phyloP scores from a whole-genome alignment of 805 yeast species.

The Jamesozyma gamospora region DNA sequence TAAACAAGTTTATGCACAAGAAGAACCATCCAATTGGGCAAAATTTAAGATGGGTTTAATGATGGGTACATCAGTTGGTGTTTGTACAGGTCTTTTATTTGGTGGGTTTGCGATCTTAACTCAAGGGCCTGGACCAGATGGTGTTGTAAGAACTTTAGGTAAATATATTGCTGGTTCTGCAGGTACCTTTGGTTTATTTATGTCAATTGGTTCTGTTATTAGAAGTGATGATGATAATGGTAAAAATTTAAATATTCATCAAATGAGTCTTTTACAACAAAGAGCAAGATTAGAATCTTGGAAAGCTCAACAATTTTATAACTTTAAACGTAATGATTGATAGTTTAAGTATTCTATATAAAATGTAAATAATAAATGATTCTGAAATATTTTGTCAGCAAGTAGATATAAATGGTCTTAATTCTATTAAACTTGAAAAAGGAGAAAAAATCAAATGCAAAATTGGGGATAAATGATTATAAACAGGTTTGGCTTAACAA shows the following conservation, averaged over 20 bases:
- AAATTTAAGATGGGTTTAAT: conserved; percentile 97
- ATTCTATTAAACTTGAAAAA: no score
- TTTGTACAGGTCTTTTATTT: conserved; percentile 87
- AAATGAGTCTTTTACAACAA: conserved; percentile 18
- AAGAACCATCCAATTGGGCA: conserved; percentile 80
- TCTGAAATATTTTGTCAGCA: no score
- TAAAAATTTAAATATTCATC: conserved; percentile 10
- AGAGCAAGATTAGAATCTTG: conserved; percentile 26
- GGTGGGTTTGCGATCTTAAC: conserved; percentile 88
- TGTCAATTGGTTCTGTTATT: conserved; percentile 91
- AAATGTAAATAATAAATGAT: no score
- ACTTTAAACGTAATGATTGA: neutral
- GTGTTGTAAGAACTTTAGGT: conserved; percentile 91
- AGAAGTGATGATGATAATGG: conserved; percentile 61
- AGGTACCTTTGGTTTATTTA: conserved; percentile 90
- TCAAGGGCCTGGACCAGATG: conserved; percentile 97
- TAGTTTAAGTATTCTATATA: no score
- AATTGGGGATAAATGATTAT: no score
- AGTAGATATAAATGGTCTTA: no score
- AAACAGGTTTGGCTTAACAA: no score
- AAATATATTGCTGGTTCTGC: conserved; percentile 95
- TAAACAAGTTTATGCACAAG: conserved; percentile 50
- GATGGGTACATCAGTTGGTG: conserved; percentile 84
- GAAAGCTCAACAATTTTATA: conserved; percentile 21
- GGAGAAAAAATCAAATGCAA: no score